Percentiles rank a stretch among this genome's conserved stretches.
phyloP scores from a whole-genome alignment of 2,329 filamentous ascomycete genomes.

The Penicillium oxalicum region DNA sequence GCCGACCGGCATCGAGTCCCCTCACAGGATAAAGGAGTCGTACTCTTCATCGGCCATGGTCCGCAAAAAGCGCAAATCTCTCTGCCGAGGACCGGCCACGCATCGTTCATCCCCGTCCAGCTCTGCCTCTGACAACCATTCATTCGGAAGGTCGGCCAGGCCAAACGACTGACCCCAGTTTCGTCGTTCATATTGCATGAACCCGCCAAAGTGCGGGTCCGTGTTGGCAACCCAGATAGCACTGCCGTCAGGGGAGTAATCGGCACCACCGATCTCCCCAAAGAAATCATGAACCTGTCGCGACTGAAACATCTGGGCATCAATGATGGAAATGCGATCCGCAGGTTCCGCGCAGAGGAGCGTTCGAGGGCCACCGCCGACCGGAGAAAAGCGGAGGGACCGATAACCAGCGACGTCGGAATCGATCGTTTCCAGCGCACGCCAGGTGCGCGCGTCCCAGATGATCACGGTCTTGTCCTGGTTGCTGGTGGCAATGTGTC shows the following conservation, averaged over 20 bases:
- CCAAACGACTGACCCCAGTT: constrained; percentile 35
- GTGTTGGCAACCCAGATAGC: constrained; percentile 42
- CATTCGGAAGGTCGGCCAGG: constrained; percentile 30
- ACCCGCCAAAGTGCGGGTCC: constrained; percentile 39
- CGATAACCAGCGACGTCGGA: constrained; percentile 43
- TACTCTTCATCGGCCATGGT: constrained; percentile 31
- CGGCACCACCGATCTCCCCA: constrained; percentile 41
- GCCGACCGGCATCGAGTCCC: background rate
- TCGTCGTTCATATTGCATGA: constrained; percentile 40
- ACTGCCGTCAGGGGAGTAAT: constrained; percentile 38
- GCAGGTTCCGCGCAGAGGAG: constrained; percentile 41
- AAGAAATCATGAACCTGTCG: constrained; percentile 44
- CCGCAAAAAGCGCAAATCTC: constrained; percentile 30
- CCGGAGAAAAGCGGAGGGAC: constrained; percentile 40
- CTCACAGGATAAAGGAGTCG: constrained; percentile 29
- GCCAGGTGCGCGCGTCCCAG: constrained; percentile 42
- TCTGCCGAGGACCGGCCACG: constrained; percentile 29
- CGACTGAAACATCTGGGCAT: constrained; percentile 38
- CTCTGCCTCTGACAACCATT: constrained; percentile 33
- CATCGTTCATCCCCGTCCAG: constrained; percentile 34
- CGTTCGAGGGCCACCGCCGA: constrained; percentile 40
- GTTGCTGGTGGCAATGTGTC: constrained; percentile 43
- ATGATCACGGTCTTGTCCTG: constrained; percentile 44
- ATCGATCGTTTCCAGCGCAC: constrained; percentile 35
- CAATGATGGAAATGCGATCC: constrained; percentile 41